Evolutionary conservation across 768 basidiomycete species (phyloP), one percentile per base, ranked within the genome.

Genomic region (Sarcodon sp.): DNA sequence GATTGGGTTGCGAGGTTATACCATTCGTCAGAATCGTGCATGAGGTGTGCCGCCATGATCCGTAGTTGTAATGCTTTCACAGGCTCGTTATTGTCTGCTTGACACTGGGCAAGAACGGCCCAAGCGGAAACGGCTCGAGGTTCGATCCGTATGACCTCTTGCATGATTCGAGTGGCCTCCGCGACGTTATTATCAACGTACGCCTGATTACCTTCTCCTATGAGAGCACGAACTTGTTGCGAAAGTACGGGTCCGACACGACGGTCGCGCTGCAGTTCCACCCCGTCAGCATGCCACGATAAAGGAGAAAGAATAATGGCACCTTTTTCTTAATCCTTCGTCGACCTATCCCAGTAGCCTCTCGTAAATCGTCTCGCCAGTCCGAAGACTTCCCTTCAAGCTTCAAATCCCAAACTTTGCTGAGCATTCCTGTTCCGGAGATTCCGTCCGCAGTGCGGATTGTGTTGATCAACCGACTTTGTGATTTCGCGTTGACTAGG

Each of bases 81-180:
- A 2, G 62, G 60, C 50, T 93, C 77, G 6, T 74, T 69, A 60
- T 77, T 64, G 55, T 91, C 87, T 33, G 79, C 75, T 58, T 90
- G 84, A 56, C 87, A 88, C 53, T 83, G 77, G 2, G 87, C 89
- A 6, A 97, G 75, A 0, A 91, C 87, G 7, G 80, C 77, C 93
- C 93, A 99, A 1, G 91, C 87, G 2, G 77, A 66, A 0, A 74
- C 69, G 1, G 90, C 85, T 13, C 86, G 77, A 2, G 93, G 90
- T 60, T 99, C 94, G 48, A 92, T 88, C 7, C 89, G 79, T 47
- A 99, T 90, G 54, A 96, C 87, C 59, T 98, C 90, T 59, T 84
- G 81, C 77, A 92, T 87, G 21, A 83, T 73, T 15, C 79, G 75
- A 34, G 90, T 79, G 1, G 90, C 83, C 54, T 83, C 73, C 2